phyloP scores from a whole-genome alignment of 495 filamentous ascomycete genomes.

The Neurospora tetrasperma region DNA sequence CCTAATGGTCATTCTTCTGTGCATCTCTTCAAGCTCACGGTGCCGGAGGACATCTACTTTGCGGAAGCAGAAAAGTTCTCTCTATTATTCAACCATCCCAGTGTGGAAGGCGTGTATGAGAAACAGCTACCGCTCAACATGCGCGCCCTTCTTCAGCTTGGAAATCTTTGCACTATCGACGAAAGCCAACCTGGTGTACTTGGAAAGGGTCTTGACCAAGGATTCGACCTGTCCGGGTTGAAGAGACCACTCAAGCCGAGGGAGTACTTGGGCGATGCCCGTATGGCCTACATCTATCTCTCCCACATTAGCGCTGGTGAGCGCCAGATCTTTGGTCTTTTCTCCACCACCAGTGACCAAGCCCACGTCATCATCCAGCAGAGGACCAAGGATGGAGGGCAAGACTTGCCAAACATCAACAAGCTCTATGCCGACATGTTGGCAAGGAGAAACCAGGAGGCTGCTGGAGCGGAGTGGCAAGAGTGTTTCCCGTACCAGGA shows the following conservation, averaged over 20 bases:
- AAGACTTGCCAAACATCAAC: constrained; percentile 79
- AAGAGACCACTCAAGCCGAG: constrained; percentile 52
- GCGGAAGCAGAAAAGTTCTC: constrained; percentile 72
- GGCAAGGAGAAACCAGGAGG: constrained; percentile 52
- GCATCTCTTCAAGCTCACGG: constrained; percentile 85
- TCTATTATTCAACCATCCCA: constrained; percentile 77
- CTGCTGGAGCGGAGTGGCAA: constrained; percentile 58
- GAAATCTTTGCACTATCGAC: constrained; percentile 92
- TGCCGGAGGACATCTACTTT: constrained; percentile 81
- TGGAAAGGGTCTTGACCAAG: constrained; percentile 83
- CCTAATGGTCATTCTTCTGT: constrained; percentile 93
- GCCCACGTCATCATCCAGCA: constrained; percentile 82
- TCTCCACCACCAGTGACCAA: constrained; percentile 71
- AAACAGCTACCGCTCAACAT: constrained; percentile 77
- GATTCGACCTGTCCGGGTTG: constrained; percentile 78
- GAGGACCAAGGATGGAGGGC: constrained; percentile 57
- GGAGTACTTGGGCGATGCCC: constrained; percentile 60
- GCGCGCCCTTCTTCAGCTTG: constrained; percentile 77
- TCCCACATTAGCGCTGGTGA: constrained; percentile 89
- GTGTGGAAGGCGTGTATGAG: constrained; percentile 95
- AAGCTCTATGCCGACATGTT: constrained; percentile 81
- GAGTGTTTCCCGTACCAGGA: constrained; percentile 80
- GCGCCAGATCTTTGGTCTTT: constrained; percentile 83
- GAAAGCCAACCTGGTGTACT: constrained; percentile 81
- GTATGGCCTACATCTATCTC: constrained; percentile 74